Base-by-base conservation (phyloP, 2,329 filamentous ascomycete genomes). In the Colletotrichum sp. region DNA sequence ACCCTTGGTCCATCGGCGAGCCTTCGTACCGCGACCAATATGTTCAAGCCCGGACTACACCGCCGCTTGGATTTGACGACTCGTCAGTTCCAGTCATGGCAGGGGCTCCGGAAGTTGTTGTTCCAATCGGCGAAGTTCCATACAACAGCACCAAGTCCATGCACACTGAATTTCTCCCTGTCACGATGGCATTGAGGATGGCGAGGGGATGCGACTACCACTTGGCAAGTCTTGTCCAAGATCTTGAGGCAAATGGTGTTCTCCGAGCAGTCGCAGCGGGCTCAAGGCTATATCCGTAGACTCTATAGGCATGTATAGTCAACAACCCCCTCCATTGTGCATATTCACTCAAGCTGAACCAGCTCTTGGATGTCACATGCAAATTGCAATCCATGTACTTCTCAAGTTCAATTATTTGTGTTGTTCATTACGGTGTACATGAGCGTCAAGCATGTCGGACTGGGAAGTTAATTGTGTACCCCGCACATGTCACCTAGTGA, bases 21-120 rank as follows among this genome's bases (percentile, higher is more conserved):
- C 71, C 76, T 4, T n/a, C 21, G 3, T 77, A 78, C 24, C 72
- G 77, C 3, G 66, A 78, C n/a, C 12, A 21, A 7, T 78, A 76
- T 43, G 7, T 60, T 9, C 8, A 72, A n/a, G 13, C 65, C 6
- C 66, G 36, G 3, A 74, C 52, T 5, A n/a, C 24, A 5, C 70
- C 66, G 7, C 70, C 74, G 7, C n/a, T 77, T 6, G 52, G 71
- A 3, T 74, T 75, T 10, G 21, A 21, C 6, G 43, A 52, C 8
- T 52, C 43, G 43, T 52, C 43, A 12, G 43, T 52, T 52, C 6
- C 43, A 7, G 43, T 52, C n/a, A 52, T 52, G 43, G n/a, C 43
- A 7, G 43, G n/a, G 43, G 43, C 43, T 21, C 43, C 43, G n/a
- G n/a, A 52, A 52, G n/a, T 52, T 52, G 43, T 52, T 3, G 43